Conservation (phyloP, 2,329 filamentous ascomycete species). For the Hymenoscyphus repandus region DNA sequence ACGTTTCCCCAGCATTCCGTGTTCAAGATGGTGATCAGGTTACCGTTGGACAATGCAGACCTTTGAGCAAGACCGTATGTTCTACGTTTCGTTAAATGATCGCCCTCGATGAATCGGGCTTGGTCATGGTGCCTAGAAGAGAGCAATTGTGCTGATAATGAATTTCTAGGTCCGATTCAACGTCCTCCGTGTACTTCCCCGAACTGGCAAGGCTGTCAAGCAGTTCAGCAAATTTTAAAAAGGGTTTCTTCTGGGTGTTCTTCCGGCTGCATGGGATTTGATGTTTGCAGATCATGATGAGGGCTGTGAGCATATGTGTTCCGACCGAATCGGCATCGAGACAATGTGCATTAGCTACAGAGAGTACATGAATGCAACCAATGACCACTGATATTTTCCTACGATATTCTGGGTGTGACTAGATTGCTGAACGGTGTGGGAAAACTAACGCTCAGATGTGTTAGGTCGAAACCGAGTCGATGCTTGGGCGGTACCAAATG, state of each 20-base stretch:
- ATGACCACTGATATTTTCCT: slow-evolving; percentile 14
- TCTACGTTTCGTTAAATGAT: slow-evolving; percentile 10
- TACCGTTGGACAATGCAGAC: slow-evolving; percentile 98
- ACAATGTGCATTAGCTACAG: slow-evolving; percentile 30
- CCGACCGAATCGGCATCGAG: slow-evolving; percentile 23
- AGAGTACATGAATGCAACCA: slow-evolving; percentile 28
- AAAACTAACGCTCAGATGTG: no score
- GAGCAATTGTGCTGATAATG: slow-evolving; percentile 15
- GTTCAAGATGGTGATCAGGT: slow-evolving; percentile 99
- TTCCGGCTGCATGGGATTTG: slow-evolving; percentile 31
- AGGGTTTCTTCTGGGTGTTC: slow-evolving; percentile 28
- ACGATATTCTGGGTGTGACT: neutral
- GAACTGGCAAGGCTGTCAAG: slow-evolving; percentile 97
- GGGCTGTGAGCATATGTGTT: slow-evolving; percentile 29
- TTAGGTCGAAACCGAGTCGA: no score
- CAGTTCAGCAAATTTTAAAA: slow-evolving; percentile 96
- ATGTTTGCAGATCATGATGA: slow-evolving; percentile 28
- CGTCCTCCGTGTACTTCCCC: slow-evolving; percentile 95
- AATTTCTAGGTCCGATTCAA: slow-evolving; percentile 86
- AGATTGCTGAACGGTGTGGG: no score
- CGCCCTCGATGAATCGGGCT: neutral
- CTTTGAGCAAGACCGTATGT: slow-evolving; percentile 98
- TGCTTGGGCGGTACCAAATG: no score
- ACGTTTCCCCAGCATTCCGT: slow-evolving; percentile 99
- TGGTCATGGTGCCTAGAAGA: neutral